phyloP scores from a whole-genome alignment of 2,329 filamentous ascomycete genomes.

The Hypoxylon sp. region DNA sequence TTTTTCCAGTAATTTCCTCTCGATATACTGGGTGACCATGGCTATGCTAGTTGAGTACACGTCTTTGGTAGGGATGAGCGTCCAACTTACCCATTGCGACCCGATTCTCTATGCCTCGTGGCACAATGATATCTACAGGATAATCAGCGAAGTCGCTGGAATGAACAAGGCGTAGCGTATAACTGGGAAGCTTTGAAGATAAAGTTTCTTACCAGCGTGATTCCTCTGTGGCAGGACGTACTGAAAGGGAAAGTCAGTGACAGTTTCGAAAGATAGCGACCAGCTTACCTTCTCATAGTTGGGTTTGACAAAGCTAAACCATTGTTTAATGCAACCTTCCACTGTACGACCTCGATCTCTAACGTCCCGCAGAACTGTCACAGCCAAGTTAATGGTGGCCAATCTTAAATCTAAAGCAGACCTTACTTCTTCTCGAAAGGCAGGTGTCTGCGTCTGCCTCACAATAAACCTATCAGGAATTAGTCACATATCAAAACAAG shows the following conservation, averaged over 20 bases:
- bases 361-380: conserved; percentile 84
- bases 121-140: conserved; percentile 85
- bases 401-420: conserved; percentile 21
- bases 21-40: conserved; percentile 95
- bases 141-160: conserved; percentile 11
- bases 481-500: conserved; percentile 23
- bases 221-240: conserved; percentile 93
- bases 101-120: conserved; percentile 91
- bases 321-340: conserved; percentile 97
- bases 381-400: conserved; percentile 25
- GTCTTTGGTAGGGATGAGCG: not conserved
- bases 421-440: conserved; percentile 84
- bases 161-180: conserved; percentile 31
- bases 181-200: conserved; percentile 11
- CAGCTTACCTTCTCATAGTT: conserved; percentile 81
- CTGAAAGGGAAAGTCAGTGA: conserved; percentile 52
- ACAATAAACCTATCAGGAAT: conserved; percentile 80
- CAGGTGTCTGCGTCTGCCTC: conserved; percentile 97
- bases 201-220: conserved; percentile 72
- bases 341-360: conserved; percentile 90
- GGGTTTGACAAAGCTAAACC: conserved; percentile 96
- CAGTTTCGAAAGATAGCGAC: not conserved
- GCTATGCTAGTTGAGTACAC: conserved; percentile 59
- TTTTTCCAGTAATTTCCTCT: conserved; percentile 87
- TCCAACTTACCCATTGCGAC: conserved; percentile 80